A percentile compares a stretch with the other conserved stretches of the same genome.
Evolutionary conservation across 2,329 filamentous ascomycete genomes (phyloP).

Genomic region (Pseudocercospora pini-densiflorae): DNA sequence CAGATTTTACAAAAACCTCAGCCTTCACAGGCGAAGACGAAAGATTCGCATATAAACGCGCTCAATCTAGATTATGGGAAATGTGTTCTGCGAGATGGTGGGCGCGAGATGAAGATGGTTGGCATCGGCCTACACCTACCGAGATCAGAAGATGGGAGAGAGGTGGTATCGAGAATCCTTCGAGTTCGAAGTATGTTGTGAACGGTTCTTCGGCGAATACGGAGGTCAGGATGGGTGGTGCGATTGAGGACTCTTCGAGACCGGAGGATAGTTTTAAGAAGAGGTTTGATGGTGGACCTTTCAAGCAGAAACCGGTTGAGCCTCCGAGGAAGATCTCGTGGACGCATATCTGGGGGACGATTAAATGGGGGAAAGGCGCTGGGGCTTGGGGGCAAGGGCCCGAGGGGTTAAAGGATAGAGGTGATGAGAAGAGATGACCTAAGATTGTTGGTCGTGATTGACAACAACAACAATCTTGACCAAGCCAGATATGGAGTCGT

Average conservation of each 20-base stretch:
- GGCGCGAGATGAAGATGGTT: constrained; percentile 61
- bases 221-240: constrained; percentile 30
- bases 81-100: constrained; percentile 78
- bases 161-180: not conserved
- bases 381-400: constrained; percentile 58
- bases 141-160: constrained; percentile 71
- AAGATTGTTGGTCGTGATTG: too few species aligned
- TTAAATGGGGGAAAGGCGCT: constrained; percentile 58
- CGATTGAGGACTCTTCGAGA: constrained; percentile 34
- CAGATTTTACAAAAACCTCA: constrained; percentile 69
- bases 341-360: constrained; percentile 60
- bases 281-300: constrained; percentile 47
- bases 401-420: constrained; percentile 51
- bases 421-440: constrained; percentile 37
- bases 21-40: constrained; percentile 82
- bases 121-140: constrained; percentile 70
- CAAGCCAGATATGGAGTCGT: not conserved
- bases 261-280: constrained; percentile 48
- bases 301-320: constrained; percentile 45
- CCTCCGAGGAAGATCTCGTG: constrained; percentile 57
- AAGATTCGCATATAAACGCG: constrained; percentile 78
- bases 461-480: not conserved
- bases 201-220: constrained; percentile 15
- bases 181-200: not conserved
- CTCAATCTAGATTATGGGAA: constrained; percentile 79